Base-by-base conservation (phyloP, 2,329 filamentous ascomycete species). In the Colletotrichum sp. region DNA sequence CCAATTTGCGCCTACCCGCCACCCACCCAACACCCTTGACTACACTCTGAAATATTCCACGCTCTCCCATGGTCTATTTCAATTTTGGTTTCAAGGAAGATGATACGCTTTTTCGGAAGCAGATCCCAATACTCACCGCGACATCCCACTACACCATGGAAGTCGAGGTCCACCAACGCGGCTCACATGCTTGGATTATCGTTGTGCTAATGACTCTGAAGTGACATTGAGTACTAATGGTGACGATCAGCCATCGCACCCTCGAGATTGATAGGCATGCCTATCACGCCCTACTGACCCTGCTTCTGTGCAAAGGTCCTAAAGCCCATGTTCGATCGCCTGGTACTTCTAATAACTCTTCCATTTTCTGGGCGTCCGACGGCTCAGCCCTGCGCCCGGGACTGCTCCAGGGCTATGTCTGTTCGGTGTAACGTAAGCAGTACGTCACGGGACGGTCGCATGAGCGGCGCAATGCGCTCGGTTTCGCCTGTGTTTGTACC, bases 21-120 rank as follows among this genome's bases (percentile, higher is more conserved):
- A 22, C 7, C 16, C 16, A 36, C n/a, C 28, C 28, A 30, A 30
- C 10, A 32, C 30, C 62, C 62, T 94, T 93, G 90, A 90, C 92
- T 95, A 94, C 94, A 96, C 94, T 95, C 94, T 93, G 94, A 94
- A 90, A 92, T 90, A 88, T 91, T 92, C 92, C 90, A 86, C 66
- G 85, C 86, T 87, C 84, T 89, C 81, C 91, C 86, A 88, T 95
- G 93, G 93, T 92, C 88, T 90, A 89, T 92, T 92, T 94, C 93
- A 94, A 95, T 95, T 95, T 95, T 95, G 91, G 92, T 92, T 91
- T 90, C 90, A 88, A 95, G 94, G 93, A 90, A 96, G 92, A 96
- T 88, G 79, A 86, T 92, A 80, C 77, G 63, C 64, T 59, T 30
- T 65, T 67, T 79, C 79, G 78, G 86, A 84, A 48, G 44, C 30